A percentile compares a stretch with the other conserved stretches of the same genome.
Conservation (phyloP, 2,329 filamentous ascomycete species). For the Cucurbitaria berberidis region DNA sequence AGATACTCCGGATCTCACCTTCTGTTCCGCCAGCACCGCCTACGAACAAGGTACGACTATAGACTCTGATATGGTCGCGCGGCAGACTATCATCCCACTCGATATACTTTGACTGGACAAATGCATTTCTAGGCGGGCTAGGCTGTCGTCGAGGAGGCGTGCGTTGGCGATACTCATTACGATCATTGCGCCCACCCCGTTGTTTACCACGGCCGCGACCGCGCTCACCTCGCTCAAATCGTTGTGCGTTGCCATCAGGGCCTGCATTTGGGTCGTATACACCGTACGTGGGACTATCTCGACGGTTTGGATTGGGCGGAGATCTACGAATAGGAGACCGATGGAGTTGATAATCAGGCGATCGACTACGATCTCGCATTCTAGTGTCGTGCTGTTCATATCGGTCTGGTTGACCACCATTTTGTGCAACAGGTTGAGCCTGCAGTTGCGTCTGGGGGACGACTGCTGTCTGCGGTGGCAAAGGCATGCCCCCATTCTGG, state of each 20-base stretch:
- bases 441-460: slow-evolving; percentile 21
- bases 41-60: slow-evolving; percentile 94
- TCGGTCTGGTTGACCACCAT: slow-evolving; percentile 29
- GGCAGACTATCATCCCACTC: slow-evolving; percentile 78
- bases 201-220: slow-evolving; percentile 59
- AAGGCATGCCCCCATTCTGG: slow-evolving; percentile 30
- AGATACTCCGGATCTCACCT: slow-evolving; percentile 79
- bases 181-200: slow-evolving; percentile 55
- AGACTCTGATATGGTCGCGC: slow-evolving; percentile 76
- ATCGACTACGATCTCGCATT: slow-evolving; percentile 57
- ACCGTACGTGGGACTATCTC: slow-evolving; percentile 73
- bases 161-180: slow-evolving; percentile 79
- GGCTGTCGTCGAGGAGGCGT: slow-evolving; percentile 70
- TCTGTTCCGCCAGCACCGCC: slow-evolving; percentile 82
- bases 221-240: slow-evolving; percentile 59
- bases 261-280: slow-evolving; percentile 70
- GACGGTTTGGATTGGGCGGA: slow-evolving; percentile 63
- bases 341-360: slow-evolving; percentile 69
- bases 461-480: slow-evolving; percentile 35
- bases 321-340: slow-evolving; percentile 62
- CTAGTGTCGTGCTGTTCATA: slow-evolving; percentile 43
- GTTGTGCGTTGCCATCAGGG: slow-evolving; percentile 64
- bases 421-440: slow-evolving; percentile 23
- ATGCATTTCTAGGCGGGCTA: slow-evolving; percentile 58
- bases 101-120: slow-evolving; percentile 70